A percentile compares a stretch with the other conserved stretches of the same genome.
phyloP scores from a whole-genome alignment of 1,284 basidiomycete genomes.

The Pseudozyma sp. region DNA sequence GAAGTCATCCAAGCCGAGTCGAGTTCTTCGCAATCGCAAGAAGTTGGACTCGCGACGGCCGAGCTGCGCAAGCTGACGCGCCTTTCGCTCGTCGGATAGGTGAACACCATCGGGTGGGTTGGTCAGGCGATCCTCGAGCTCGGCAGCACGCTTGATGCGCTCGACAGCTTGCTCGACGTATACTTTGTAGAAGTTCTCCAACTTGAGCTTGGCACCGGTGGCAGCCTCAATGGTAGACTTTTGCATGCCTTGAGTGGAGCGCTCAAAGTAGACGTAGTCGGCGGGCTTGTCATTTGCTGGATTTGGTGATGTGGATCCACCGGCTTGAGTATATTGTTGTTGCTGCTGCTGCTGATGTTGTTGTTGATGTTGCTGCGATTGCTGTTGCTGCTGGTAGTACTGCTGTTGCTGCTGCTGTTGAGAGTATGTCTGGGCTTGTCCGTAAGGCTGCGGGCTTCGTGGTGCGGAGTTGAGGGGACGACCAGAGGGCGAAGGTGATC shows the following conservation, averaged over 20 bases:
- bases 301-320: slow-evolving; percentile 41
- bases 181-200: slow-evolving; percentile 97
- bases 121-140: slow-evolving; percentile 85
- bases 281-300: slow-evolving; percentile 70
- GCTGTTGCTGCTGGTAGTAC: slow-evolving; percentile 21
- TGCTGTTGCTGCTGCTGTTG: slow-evolving; percentile 37
- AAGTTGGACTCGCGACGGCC: slow-evolving; percentile 84
- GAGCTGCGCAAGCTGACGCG: slow-evolving; percentile 88
- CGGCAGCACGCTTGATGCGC: slow-evolving; percentile 88
- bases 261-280: slow-evolving; percentile 95
- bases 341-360: slow-evolving; percentile 38
- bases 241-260: slow-evolving; percentile 84
- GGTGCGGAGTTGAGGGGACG: slow-evolving; percentile 34
- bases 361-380: slow-evolving; percentile 31
- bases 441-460: slow-evolving; percentile 35
- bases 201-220: slow-evolving; percentile 94
- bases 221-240: slow-evolving; percentile 90
- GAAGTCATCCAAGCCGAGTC: slow-evolving; percentile 93
- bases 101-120: slow-evolving; percentile 59
- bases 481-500: slow-evolving; percentile 48
- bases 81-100: slow-evolving; percentile 81
- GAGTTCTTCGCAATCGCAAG: slow-evolving; percentile 88
- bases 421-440: slow-evolving; percentile 40
- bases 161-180: slow-evolving; percentile 91
- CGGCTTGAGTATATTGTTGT: slow-evolving; percentile 28